These are phyloP conservation scores for Alternaria sp. DNA, from an alignment of 2,329 filamentous ascomycete species.

Conservation along the genomic window DNA sequence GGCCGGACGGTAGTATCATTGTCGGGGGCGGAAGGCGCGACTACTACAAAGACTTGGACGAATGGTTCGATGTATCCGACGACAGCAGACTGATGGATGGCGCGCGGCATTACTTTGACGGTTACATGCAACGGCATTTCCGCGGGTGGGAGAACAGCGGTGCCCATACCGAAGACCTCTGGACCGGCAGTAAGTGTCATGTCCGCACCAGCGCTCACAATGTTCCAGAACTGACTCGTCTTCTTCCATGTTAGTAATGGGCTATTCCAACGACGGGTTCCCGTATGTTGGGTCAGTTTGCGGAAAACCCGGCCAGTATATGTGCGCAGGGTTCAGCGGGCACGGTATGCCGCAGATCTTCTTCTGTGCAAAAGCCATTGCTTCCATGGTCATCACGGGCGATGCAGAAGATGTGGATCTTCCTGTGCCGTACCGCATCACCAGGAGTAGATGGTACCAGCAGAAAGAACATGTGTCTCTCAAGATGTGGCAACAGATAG, in stretches of 20 bases:
- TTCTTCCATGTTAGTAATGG: conserved; percentile 12
- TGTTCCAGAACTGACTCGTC: neutral
- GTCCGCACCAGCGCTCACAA: neutral
- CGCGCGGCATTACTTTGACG: conserved; percentile 28
- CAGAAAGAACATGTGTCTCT: conserved; percentile 7
- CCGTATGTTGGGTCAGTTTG: conserved; percentile 16
- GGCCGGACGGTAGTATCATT: conserved; percentile 22
- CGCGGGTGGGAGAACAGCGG: conserved; percentile 27
- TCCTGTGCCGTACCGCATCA: conserved; percentile 10
- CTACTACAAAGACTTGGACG: conserved; percentile 37
- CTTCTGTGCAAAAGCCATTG: conserved; percentile 50
- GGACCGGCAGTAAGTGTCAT: conserved; percentile 32
- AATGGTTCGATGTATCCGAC: conserved; percentile 19
- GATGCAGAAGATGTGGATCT: conserved; percentile 9
- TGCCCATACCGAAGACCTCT: conserved; percentile 19
- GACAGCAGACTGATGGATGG: conserved; percentile 28
- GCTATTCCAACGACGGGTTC: conserved; percentile 20
- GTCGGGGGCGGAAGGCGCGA: conserved; percentile 20
- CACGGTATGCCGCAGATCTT: conserved; percentile 28
- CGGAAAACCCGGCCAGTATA: conserved; percentile 14
- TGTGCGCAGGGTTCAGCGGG: conserved; percentile 26
- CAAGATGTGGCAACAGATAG: conserved; percentile 4
- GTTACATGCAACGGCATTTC: conserved; percentile 36
- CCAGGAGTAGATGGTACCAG: conserved; percentile 9
- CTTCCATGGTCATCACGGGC: conserved; percentile 19